Evolutionary conservation across 129 eudicot species (phyloP).

Genomic region (Pulicaria dysenterica): DNA sequence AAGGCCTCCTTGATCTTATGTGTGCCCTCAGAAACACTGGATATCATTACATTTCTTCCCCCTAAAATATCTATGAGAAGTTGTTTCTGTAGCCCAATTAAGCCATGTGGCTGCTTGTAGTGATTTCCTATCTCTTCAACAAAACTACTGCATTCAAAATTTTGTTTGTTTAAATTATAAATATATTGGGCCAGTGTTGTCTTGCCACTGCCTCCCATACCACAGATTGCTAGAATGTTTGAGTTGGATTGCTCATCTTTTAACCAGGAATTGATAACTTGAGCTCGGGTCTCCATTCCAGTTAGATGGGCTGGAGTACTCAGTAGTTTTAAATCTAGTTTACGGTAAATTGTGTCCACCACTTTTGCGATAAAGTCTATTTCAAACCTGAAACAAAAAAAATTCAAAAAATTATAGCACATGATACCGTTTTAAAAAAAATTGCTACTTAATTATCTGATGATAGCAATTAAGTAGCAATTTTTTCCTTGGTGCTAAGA

Average conservation of each 20-base stretch:
- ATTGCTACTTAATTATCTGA: no score
- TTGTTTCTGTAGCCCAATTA: constrained; percentile 7
- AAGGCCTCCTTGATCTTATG: not conserved
- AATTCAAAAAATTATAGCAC: not conserved
- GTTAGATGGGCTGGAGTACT: not conserved
- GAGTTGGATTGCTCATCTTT: not conserved
- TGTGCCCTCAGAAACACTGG: constrained; percentile 6
- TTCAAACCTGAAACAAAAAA: constrained; percentile 19
- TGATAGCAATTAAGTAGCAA: no score
- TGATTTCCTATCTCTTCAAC: constrained; percentile 15
- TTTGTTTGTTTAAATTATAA: constrained; percentile 9
- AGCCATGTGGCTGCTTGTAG: not conserved
- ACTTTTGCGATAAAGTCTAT: constrained; percentile 4
- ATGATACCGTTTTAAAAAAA: no score
- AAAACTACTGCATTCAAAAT: constrained; percentile 12
- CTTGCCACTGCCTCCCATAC: constrained; percentile 29
- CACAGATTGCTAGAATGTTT: constrained; percentile 26
- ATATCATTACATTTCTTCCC: not conserved
- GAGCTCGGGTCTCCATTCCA: constrained; percentile 21
- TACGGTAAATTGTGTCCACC: not conserved
- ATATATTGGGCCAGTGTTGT: constrained; percentile 22
- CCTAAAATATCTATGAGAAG: not conserved
- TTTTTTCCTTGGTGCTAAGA: no score
- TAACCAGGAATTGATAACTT: constrained; percentile 6
- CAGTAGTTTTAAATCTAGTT: not conserved